Evolutionary conservation across 2,329 filamentous ascomycete genomes (phyloP).

Genomic region (Exophiala sideris): DNA sequence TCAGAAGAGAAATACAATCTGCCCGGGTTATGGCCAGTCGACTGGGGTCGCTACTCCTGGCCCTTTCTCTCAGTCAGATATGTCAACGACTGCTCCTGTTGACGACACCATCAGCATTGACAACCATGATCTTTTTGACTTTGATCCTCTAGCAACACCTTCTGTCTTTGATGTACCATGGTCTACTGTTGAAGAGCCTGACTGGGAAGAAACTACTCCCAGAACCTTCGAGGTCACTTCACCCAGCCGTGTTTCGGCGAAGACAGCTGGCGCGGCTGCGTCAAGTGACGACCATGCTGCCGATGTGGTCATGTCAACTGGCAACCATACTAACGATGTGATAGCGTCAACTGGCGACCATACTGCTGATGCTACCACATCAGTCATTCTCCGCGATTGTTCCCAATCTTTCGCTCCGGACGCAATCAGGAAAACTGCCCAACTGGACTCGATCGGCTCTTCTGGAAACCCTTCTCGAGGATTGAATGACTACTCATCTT

Average conservation of each 20-base stretch:
- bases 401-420: not conserved
- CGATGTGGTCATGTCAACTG: too few species aligned
- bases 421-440: not conserved
- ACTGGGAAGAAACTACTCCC: not conserved
- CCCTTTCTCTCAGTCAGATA: not conserved
- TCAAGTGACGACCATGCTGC: not conserved
- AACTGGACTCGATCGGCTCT: not conserved
- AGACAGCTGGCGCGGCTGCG: not conserved
- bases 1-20: not conserved
- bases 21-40: not conserved
- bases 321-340: too few species aligned
- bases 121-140: not conserved
- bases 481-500: conserved; percentile 49
- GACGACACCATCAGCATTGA: not conserved
- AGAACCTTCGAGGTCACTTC: not conserved
- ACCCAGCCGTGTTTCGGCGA: not conserved
- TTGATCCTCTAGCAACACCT: not conserved
- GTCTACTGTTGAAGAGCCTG: not conserved
- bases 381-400: not conserved
- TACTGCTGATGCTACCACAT: not conserved
- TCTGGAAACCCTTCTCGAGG: not conserved
- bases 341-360: not conserved
- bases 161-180: not conserved
- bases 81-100: not conserved
- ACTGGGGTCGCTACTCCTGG: not conserved